Percentiles rank a stretch among this genome's conserved stretches.
Evolutionary conservation across 305 asterid species (phyloP).

Genomic region (Vinca major): DNA sequence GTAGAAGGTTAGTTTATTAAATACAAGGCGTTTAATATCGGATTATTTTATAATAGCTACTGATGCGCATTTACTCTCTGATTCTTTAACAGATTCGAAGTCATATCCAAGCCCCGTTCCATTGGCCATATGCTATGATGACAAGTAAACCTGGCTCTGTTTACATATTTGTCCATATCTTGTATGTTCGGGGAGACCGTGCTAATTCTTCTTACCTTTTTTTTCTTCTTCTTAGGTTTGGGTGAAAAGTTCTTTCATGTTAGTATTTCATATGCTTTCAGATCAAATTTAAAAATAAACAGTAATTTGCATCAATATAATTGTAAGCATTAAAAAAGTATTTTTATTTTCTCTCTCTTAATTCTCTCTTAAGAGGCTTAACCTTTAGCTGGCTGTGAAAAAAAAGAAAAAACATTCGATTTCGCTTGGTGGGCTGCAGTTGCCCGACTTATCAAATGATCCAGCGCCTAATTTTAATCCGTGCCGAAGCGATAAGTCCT

Average conservation of each 20-base stretch:
- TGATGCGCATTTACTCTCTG: constrained; percentile 8
- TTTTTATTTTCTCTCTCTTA: no score
- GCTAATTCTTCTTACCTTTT: not conserved
- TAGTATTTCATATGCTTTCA: constrained; percentile 1
- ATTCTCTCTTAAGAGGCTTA: not conserved
- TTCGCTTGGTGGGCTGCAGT: no score
- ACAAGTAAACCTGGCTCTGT: constrained; percentile 19
- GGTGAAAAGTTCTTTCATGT: constrained; percentile 5
- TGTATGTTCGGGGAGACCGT: not conserved
- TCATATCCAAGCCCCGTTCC: constrained; percentile 24
- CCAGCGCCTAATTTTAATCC: no score
- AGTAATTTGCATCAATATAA: not conserved
- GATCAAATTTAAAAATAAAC: not conserved
- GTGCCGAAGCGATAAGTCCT: no score
- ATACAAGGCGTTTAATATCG: constrained; percentile 7
- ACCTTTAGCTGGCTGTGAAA: no score
- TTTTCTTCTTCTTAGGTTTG: not conserved
- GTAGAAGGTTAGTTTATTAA: constrained; percentile 39
- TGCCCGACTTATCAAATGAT: no score
- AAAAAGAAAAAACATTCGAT: no score
- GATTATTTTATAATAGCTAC: constrained; percentile 11
- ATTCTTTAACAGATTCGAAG: constrained; percentile 34
- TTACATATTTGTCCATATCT: constrained; percentile 7
- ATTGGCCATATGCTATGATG: constrained; percentile 33
- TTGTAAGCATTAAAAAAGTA: no score